phyloP scores from a whole-genome alignment of 345 rosid species.

The Jatropha curcas region DNA sequence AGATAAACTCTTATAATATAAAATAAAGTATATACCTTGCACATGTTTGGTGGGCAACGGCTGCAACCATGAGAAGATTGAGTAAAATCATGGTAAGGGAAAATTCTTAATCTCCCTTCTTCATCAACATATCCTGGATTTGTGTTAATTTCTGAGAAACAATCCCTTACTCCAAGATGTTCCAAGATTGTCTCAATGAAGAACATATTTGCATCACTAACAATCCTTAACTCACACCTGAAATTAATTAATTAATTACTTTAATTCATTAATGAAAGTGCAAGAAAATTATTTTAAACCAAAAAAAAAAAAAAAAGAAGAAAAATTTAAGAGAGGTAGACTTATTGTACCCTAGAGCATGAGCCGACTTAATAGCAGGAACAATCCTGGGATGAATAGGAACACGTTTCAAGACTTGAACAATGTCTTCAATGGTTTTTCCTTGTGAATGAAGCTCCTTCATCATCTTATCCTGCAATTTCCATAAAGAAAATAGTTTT shows the following conservation, averaged over 20 bases:
- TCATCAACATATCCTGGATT: conserved; percentile 67
- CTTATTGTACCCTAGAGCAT: conserved; percentile 79
- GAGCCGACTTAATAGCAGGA: conserved; percentile 72
- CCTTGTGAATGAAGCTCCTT: conserved; percentile 65
- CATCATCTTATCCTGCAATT: conserved; percentile 77
- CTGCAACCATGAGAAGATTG: conserved; percentile 62
- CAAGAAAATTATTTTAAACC: not conserved
- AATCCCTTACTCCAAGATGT: conserved; percentile 62
- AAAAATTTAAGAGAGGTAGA: too few species aligned
- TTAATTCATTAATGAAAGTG: too few species aligned
- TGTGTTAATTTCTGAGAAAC: conserved; percentile 74
- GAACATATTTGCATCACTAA: conserved; percentile 78
- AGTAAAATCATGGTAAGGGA: conserved; percentile 63
- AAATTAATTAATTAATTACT: not conserved
- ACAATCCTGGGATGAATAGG: conserved; percentile 70
- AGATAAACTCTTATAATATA: too few species aligned
- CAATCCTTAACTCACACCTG: conserved; percentile 82
- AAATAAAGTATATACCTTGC: conserved; percentile 57
- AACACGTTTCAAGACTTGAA: conserved; percentile 43
- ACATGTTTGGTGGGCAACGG: conserved; percentile 90
- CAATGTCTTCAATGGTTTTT: conserved; percentile 60
- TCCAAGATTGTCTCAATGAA: conserved; percentile 71
- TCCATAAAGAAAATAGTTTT: not conserved
- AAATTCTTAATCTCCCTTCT: conserved; percentile 56
- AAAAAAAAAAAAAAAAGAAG: not conserved